These are phyloP conservation scores for Irpex sp. DNA, from an alignment of 1,284 basidiomycete genomes.

Conservation along the genomic window DNA sequence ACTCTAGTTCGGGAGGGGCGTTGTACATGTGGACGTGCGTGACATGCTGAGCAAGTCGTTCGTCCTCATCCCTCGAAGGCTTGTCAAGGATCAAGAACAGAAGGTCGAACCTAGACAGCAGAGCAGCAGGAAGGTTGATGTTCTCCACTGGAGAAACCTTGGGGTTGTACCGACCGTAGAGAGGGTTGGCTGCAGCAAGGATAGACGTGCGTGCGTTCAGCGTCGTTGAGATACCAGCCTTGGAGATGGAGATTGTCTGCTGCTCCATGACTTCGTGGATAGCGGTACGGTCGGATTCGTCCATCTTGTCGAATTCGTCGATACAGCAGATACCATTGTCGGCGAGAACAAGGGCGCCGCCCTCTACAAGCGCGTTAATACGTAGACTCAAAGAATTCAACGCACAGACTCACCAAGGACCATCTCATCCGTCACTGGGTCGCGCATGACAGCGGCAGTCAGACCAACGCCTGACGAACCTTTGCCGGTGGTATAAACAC, in stretches of 20 bases:
- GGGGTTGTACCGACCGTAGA: constrained; percentile 98
- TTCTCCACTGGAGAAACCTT: constrained; percentile 98
- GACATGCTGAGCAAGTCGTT: constrained; percentile 94
- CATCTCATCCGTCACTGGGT: constrained; percentile 99
- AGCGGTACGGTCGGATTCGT: constrained; percentile 94
- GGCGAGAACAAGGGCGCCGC: constrained; percentile 95
- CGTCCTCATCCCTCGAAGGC: constrained; percentile 91
- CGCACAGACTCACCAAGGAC: constrained; percentile 73
- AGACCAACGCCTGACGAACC: constrained; percentile 98
- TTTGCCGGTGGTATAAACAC: constrained; percentile 97
- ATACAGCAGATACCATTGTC: constrained; percentile 99
- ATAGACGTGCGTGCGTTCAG: constrained; percentile 98
- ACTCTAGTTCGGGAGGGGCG: constrained; percentile 80
- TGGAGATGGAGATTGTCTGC: constrained; percentile 99
- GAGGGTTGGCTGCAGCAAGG: constrained; percentile 95
- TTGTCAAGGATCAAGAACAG: constrained; percentile 98
- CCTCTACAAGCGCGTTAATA: constrained; percentile 61
- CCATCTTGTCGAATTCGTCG: constrained; percentile 99
- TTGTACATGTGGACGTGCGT: constrained; percentile 99
- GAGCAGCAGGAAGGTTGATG: constrained; percentile 97
- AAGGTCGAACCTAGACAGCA: constrained; percentile 95
- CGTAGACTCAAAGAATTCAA: too few species aligned
- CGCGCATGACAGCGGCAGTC: constrained; percentile 98
- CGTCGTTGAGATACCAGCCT: constrained; percentile 98
- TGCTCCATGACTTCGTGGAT: constrained; percentile 99